Evolutionary conservation across 1,139 yeast species (phyloP).

Genomic region (Hemisphaericaspora xylanilytica): DNA sequence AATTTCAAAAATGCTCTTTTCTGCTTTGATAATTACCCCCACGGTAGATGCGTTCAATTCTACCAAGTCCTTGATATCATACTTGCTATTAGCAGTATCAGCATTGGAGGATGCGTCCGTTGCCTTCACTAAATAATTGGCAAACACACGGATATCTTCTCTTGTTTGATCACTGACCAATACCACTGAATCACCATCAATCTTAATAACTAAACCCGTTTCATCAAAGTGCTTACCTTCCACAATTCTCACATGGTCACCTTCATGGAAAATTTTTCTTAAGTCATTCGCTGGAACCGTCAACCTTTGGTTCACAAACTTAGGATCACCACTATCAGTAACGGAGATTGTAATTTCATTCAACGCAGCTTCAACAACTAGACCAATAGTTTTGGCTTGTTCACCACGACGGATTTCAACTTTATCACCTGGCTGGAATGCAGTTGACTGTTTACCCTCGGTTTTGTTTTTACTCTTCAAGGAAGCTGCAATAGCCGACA

Average conservation of each 20-base stretch:
- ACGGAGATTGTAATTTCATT: constrained; percentile 62
- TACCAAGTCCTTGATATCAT: constrained; percentile 85
- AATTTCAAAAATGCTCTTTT: constrained; percentile 80
- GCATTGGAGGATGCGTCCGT: constrained; percentile 59
- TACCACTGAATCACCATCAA: constrained; percentile 82
- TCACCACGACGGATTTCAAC: constrained; percentile 93
- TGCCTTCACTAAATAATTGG: constrained; percentile 80
- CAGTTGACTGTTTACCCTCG: constrained; percentile 31
- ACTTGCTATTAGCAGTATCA: constrained; percentile 54
- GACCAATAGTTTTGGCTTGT: constrained; percentile 86
- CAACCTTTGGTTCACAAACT: constrained; percentile 48
- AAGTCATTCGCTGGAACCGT: constrained; percentile 75
- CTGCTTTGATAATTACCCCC: constrained; percentile 88
- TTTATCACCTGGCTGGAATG: constrained; percentile 91
- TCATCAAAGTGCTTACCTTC: constrained; percentile 92
- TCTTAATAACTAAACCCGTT: constrained; percentile 87
- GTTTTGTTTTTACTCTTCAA: constrained; percentile 55
- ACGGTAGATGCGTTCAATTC: constrained; percentile 83
- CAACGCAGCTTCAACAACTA: constrained; percentile 64
- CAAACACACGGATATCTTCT: constrained; percentile 86
- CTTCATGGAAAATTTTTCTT: constrained; percentile 82
- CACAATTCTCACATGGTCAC: constrained; percentile 93
- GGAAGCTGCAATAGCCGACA: constrained; percentile 80
- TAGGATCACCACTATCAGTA: constrained; percentile 51
- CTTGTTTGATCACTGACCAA: constrained; percentile 85